A percentile compares a stretch with the other conserved stretches of the same genome.
Conservation (phyloP, 768 basidiomycete species). For the Termitomyces sp. region DNA sequence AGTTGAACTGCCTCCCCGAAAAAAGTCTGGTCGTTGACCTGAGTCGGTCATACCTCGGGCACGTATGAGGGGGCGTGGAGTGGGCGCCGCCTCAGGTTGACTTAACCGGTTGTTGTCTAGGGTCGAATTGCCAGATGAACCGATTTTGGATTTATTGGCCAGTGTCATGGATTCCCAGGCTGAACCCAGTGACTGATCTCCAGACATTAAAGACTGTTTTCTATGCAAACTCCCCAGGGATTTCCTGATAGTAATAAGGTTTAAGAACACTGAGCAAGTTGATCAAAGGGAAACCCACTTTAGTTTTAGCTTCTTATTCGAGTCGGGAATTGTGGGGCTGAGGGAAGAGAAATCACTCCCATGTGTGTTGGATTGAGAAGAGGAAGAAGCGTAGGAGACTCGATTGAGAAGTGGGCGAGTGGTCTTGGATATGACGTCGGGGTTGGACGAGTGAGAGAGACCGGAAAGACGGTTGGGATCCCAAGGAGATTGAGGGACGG, state of each 20-base stretch:
- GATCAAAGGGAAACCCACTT: slow-evolving; percentile 13
- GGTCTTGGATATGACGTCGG: slow-evolving; percentile 40
- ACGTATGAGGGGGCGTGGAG: slow-evolving; percentile 38
- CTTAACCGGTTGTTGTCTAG: slow-evolving; percentile 26
- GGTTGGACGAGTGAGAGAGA: slow-evolving; percentile 48
- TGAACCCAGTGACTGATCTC: slow-evolving; percentile 16
- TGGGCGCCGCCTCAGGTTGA: slow-evolving; percentile 26
- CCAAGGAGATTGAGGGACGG: slow-evolving; percentile 37
- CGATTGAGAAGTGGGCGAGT: slow-evolving; percentile 37
- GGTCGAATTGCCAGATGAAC: slow-evolving; percentile 28
- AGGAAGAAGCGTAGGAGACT: slow-evolving; percentile 55
- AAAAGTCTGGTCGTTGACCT: slow-evolving; percentile 28
- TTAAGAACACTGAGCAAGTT: background rate
- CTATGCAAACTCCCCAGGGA: slow-evolving; percentile 25
- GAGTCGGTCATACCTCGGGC: slow-evolving; percentile 49
- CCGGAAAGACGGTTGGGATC: slow-evolving; percentile 50
- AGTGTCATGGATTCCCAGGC: slow-evolving; percentile 22
- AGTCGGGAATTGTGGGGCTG: background rate
- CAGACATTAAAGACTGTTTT: slow-evolving; percentile 17
- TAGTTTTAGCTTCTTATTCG: slow-evolving; percentile 8
- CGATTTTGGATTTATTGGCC: slow-evolving; percentile 16
- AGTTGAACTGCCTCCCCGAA: slow-evolving; percentile 13
- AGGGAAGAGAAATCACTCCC: slow-evolving; percentile 25
- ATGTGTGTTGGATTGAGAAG: slow-evolving; percentile 45
- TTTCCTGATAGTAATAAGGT: slow-evolving; percentile 21